Base-by-base conservation (phyloP, 805 yeast genomes). In the Hanseniaspora meyeri region DNA sequence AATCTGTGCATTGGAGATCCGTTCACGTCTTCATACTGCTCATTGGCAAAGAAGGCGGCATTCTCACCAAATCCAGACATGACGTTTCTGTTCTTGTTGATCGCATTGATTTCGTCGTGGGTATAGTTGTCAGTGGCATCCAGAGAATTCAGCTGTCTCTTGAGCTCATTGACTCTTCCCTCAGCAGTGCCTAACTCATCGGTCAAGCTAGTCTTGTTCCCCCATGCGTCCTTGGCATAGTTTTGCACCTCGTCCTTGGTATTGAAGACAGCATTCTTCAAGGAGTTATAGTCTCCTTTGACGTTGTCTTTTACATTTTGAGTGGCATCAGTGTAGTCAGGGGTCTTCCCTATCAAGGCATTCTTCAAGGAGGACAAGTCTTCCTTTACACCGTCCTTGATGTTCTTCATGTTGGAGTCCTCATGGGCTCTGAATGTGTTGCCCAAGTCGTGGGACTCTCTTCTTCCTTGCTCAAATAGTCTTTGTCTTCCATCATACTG, bases 51-150 rank as follows among this genome's bases (percentile, higher is more conserved):
- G 51, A 53, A 53, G 20, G 59, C 60, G 40, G 67, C 70, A 6
- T 66, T 66, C 43, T 65, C 63, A 32, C 60, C 61, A 58, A 64
- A 65, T 31, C 67, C 66, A 62, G 63, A 60, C 40, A 53, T 20
- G 8, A 48, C 7, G 12, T 50, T 27, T 27, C 42, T 54, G 39
- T 54, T 54, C 14, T 20, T 20, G 37, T 48, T 43, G 29, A 47
- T 48, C 16, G 57, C 57, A n/a, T 32, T 11, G 10, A 29, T 11
- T 24, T 54, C 57, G 3, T 54, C 51, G 27, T 47, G 34, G 1
- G 52, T 48, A 40, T 24, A 47, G 20, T 43, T 19, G 7, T 19
- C 49, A 10, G 19, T 39, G 6, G 42, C 34, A 2, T 40, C 40
- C 24, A 53, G 27, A 19, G 46, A 43, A 14, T 43, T 43, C 10